Evolutionary conservation across 225 moss, liverwort and hornwort species (phyloP), one percentile per base, ranked within the genome.

Genomic region (Anthoceros angustus): DNA sequence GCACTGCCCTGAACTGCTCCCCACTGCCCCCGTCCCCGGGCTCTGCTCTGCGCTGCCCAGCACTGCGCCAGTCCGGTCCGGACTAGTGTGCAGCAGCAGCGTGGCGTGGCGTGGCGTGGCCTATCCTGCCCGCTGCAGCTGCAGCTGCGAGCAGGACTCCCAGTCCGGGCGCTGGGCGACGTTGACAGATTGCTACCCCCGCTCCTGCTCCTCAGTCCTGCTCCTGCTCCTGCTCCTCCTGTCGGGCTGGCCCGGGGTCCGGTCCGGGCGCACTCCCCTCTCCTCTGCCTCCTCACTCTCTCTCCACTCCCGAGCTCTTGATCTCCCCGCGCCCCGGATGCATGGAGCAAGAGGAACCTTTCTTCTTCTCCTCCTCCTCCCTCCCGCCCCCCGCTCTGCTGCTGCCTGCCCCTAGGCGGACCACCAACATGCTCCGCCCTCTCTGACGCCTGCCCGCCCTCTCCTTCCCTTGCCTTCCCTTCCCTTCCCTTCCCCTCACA

Each of bases 281-380:
- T 32, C 32, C 32, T 32, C 32, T 32, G 32, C 32, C 32, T 32
- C 32, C 4, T 32, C 32, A 32, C 32, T 32, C 2, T 32, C 32
- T 32, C 32, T 32, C 32, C 32, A 32, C 32, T 32, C 42, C 80
- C 18, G 73, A 16, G 32, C 77, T 76, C 80, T n/a, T 9, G 0
- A 66, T 70, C 46, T 8, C 39, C 63, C 14, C 66, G 23, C 42
- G 12, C 42, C 40, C 66, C 40, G 65, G 65, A 66, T 40, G 65
- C 65, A 41, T 66, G 20, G 65, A 25, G 23, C n/a, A n/a, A n/a
- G n/a, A n/a, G n/a, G n/a, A n/a, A n/a, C n/a, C n/a, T 64, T 64
- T 39, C 7, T 25, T 21, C 23, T 16, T 26, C 10, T 5, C 20
- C 25, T 64, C 40, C n/a, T 25, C 21, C 0, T 40, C 0, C 67